Evolutionary conservation across 495 filamentous ascomycete genomes (phyloP), one percentile per base, ranked within the genome.

Genomic region (Podospora australis): DNA sequence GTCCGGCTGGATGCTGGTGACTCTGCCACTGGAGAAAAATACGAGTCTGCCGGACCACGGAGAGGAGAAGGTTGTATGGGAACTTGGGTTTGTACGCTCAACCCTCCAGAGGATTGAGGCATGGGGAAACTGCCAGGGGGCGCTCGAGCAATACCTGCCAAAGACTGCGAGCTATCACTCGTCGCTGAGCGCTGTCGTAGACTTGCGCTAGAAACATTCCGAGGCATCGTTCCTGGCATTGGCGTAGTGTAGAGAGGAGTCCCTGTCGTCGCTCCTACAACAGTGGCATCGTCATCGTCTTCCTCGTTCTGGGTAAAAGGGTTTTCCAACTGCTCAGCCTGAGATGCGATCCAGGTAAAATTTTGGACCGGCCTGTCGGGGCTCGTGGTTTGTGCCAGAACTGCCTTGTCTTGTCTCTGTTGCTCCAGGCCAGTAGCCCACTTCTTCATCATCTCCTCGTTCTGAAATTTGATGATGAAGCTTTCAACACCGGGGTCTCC

Each of bases 401-500:
- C 73, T 26, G 63, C 69, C 57, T 75, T 76, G 22, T 71, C 58
- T 53, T 79, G 77, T 39, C 77, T 70, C 60, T 86, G 83, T 16
- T 64, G 65, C 26, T 83, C 79, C 10, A 87, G 67, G 16, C 78
- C 74, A 0, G 62, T 68, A 48, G 86, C 82, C 92, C 92, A 98
- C 59, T 87, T 92, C 58, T 84, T 89, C 84, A 97, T 90, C 13
- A 71, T 79, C 45, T 92, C 86, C 66, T 98, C 94, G 49, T 88
- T 95, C 22, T 74, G 72, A 65, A 95, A 97, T 49, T 84, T 83
- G 58, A 98, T 94, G 58, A 90, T 80, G 63, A 98, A 98, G 60
- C 92, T 95, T 64, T 98, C 92, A 5, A 97, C 90, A 0, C 88
- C 87, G 4, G 90, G 87, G 55, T 98, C 92, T 4, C 91, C 94